phyloP scores from a whole-genome alignment of 192 early-diverging fungal species.

The Linnemannia zychae region DNA sequence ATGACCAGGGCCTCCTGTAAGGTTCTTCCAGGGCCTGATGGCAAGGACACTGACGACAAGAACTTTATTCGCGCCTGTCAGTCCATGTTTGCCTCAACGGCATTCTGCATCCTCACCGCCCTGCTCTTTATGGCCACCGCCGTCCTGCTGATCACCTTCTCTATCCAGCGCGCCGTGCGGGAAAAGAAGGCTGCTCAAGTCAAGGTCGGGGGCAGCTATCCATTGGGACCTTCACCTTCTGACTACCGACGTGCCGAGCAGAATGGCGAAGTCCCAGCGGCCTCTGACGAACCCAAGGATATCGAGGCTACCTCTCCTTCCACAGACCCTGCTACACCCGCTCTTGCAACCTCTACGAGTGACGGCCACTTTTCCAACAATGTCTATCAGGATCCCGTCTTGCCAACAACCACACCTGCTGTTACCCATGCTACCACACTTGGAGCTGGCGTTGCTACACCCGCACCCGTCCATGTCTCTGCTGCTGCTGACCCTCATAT shows the following conservation, averaged over 20 bases:
- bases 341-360: neutral
- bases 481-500: neutral
- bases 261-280: neutral
- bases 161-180: constrained; percentile 32
- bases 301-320: constrained; percentile 27
- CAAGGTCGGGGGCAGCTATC: constrained; percentile 41
- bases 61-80: constrained; percentile 53
- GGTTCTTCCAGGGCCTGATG: constrained; percentile 43
- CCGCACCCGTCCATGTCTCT: constrained; percentile 11
- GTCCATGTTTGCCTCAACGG: constrained; percentile 52
- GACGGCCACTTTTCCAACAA: constrained; percentile 26
- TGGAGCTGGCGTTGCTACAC: constrained; percentile 9
- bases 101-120: constrained; percentile 42
- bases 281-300: constrained; percentile 35
- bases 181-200: constrained; percentile 48
- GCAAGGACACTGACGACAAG: constrained; percentile 39
- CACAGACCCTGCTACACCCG: neutral
- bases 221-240: constrained; percentile 45
- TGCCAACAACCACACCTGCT: constrained; percentile 10
- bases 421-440: neutral
- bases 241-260: constrained; percentile 38
- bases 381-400: constrained; percentile 31
- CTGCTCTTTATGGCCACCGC: constrained; percentile 48
- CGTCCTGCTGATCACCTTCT: constrained; percentile 27
- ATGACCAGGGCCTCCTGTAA: constrained; percentile 38